Conservation (phyloP, 495 filamentous ascomycete species). For the Trichocladium uniseriatum region DNA sequence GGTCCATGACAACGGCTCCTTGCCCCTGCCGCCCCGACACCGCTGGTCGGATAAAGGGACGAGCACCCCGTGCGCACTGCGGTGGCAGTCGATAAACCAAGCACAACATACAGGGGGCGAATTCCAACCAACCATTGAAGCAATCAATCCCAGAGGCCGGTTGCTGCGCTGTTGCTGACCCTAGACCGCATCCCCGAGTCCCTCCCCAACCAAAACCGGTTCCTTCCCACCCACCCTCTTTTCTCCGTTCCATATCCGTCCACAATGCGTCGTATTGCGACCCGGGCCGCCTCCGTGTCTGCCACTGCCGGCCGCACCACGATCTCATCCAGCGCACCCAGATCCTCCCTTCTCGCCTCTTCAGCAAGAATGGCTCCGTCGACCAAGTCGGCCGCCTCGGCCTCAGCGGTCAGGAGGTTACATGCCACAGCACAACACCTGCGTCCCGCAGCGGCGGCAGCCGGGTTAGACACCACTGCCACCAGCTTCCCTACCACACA, state of each 20-base stretch:
- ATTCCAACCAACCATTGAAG: slow-evolving; percentile 1
- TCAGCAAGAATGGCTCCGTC: slow-evolving; percentile 31
- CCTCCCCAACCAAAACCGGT: not conserved
- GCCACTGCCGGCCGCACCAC: slow-evolving; percentile 20
- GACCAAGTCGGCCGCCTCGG: slow-evolving; percentile 16
- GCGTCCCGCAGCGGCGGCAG: slow-evolving; percentile 23
- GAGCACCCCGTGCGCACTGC: not conserved
- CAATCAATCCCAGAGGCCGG: slow-evolving; percentile 1
- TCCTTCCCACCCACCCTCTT: not conserved
- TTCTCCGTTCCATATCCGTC: not conserved
- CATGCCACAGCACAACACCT: slow-evolving; percentile 56
- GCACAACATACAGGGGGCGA: not conserved
- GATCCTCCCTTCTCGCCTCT: slow-evolving; percentile 14
- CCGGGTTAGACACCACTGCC: slow-evolving; percentile 50
- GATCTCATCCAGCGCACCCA: slow-evolving; percentile 8
- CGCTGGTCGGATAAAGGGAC: slow-evolving; percentile 15
- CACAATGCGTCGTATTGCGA: slow-evolving; percentile 36
- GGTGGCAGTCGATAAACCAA: not conserved
- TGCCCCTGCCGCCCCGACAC: not conserved
- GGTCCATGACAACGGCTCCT: not conserved
- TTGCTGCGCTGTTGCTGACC: not conserved
- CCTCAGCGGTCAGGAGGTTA: slow-evolving; percentile 36
- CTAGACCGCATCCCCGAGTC: not conserved
- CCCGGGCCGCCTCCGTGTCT: slow-evolving; percentile 25
- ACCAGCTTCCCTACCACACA: slow-evolving; percentile 74